Evolutionary conservation across 305 asterid genomes (phyloP).

Genomic region (Solanum chacoense): DNA sequence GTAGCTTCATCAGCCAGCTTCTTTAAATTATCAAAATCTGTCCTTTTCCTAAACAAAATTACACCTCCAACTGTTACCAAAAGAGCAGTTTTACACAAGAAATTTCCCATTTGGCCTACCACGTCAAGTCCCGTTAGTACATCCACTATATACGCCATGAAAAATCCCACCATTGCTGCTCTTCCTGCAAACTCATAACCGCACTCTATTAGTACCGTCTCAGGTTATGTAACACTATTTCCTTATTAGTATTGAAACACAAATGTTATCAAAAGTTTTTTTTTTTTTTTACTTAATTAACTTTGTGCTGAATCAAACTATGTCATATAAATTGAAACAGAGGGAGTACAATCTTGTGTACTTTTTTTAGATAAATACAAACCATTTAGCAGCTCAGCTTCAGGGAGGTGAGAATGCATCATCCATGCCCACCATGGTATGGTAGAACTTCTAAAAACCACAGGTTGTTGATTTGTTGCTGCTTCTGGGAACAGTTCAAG

Average conservation of each 20-base stretch:
- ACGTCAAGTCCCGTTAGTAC: constrained; percentile 47
- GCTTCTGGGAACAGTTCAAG: constrained; percentile 52
- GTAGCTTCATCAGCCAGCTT: constrained; percentile 55
- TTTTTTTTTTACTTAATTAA: background rate
- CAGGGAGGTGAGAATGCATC: constrained; percentile 50
- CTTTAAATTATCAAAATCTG: constrained; percentile 30
- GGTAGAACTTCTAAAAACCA: constrained; percentile 46
- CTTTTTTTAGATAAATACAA: background rate
- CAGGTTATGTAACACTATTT: background rate
- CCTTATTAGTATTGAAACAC: background rate
- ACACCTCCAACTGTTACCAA: constrained; percentile 33
- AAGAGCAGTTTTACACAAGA: constrained; percentile 43
- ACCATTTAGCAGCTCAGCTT: constrained; percentile 66
- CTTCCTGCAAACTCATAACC: constrained; percentile 25
- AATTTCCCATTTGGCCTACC: constrained; percentile 59
- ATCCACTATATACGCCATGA: constrained; percentile 47
- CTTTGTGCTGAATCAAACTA: background rate
- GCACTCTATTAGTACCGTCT: background rate
- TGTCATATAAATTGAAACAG: background rate
- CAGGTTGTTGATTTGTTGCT: constrained; percentile 48
- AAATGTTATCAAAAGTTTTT: background rate
- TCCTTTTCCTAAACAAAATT: constrained; percentile 28
- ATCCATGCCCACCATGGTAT: constrained; percentile 83
- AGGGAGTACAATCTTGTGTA: background rate
- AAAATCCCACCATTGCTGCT: constrained; percentile 74